A percentile compares a stretch with the other conserved stretches of the same genome.
Evolutionary conservation across 345 rosid genomes (phyloP).

Genomic region (Lenwebbia sp.): DNA sequence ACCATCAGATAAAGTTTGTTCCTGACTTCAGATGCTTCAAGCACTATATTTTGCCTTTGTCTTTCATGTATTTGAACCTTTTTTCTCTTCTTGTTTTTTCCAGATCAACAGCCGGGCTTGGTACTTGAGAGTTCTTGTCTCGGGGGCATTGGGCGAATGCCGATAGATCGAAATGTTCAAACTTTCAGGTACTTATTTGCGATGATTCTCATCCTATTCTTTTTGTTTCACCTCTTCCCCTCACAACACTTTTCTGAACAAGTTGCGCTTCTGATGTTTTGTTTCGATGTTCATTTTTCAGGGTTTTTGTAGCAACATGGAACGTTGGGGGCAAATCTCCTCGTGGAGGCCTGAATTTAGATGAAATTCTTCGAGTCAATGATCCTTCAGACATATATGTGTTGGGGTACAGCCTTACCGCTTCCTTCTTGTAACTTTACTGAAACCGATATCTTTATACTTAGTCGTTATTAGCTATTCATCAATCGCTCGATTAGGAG

Average conservation of each 20-base stretch:
- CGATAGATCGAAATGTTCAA: conserved; percentile 24
- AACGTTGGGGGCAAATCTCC: conserved; percentile 95
- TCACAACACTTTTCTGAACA: background rate
- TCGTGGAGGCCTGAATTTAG: conserved; percentile 43
- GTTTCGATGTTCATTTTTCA: conserved; percentile 6
- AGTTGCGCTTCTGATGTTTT: background rate
- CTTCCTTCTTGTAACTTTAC: background rate
- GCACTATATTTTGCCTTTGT: background rate
- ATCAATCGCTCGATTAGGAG: background rate
- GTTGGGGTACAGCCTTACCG: conserved; percentile 42
- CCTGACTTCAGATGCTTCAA: background rate
- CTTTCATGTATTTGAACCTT: background rate
- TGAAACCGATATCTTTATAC: background rate
- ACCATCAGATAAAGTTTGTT: background rate
- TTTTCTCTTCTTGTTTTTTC: conserved; percentile 9
- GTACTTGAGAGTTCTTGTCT: conserved; percentile 33
- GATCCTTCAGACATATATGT: conserved; percentile 67
- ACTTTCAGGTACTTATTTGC: conserved; percentile 43
- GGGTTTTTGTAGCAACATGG: conserved; percentile 97
- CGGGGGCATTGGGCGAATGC: conserved; percentile 23
- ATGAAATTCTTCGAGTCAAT: conserved; percentile 51
- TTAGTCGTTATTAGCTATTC: background rate
- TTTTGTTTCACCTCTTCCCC: background rate
- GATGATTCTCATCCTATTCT: background rate
- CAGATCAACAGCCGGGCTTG: conserved; percentile 37